A percentile compares a stretch with the other conserved stretches of the same genome.
These are phyloP conservation scores for Luffa acutangula DNA, from an alignment of 306 rosid species.

Conservation along the genomic window DNA sequence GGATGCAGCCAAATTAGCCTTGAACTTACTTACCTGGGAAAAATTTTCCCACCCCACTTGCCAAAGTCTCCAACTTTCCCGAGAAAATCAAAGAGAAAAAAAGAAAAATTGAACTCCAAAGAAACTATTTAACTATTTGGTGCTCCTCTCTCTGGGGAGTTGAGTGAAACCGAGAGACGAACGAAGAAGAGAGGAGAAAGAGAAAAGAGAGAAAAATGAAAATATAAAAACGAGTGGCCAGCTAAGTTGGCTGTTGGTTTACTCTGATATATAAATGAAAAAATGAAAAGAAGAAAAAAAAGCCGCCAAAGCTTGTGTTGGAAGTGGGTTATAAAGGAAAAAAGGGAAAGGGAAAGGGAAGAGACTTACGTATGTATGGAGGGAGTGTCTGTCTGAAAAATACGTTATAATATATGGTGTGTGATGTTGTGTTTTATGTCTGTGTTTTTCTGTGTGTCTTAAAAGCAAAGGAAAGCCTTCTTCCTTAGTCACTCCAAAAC, in stretches of 20 bases:
- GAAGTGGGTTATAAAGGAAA: background rate
- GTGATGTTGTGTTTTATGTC: background rate
- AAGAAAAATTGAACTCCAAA: constrained; percentile 15
- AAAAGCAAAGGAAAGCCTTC: constrained; percentile 1
- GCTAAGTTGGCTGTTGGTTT: constrained; percentile 42
- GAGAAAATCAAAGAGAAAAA: constrained; percentile 13
- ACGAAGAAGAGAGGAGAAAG: constrained; percentile 2
- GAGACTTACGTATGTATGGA: constrained; percentile 7
- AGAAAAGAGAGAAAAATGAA: background rate
- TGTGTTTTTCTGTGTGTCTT: background rate
- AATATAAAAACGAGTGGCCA: constrained; percentile 64
- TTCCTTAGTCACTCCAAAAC: background rate
- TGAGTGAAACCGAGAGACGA: constrained; percentile 29
- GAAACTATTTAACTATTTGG: background rate
- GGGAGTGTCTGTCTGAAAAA: background rate
- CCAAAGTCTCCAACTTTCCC: background rate
- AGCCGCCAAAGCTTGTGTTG: constrained; percentile 4
- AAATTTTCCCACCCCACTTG: background rate
- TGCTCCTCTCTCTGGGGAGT: background rate
- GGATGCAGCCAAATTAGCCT: background rate
- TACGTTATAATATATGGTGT: background rate
- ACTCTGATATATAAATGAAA: background rate
- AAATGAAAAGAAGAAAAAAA: background rate
- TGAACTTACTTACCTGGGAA: background rate
- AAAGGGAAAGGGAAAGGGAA: background rate